A percentile compares a stretch with the other conserved stretches of the same genome.
phyloP scores from a whole-genome alignment of 2,329 filamentous ascomycete genomes.

The Cytospora piceicola region DNA sequence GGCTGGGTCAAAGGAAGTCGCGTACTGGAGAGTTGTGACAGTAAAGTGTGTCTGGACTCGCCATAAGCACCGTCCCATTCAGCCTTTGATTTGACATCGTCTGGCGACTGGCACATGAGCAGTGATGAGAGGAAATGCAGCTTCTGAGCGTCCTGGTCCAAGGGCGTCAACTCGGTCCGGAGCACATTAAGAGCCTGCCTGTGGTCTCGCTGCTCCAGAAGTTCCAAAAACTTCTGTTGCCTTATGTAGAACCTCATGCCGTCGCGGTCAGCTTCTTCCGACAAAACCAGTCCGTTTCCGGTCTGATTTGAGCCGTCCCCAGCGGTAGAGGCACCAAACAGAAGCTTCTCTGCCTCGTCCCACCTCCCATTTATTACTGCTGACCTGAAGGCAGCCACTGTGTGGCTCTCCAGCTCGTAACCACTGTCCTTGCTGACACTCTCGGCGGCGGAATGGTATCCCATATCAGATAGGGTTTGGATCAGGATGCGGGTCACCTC shows the following conservation, averaged over 20 bases:
- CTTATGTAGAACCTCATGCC: constrained; percentile 87
- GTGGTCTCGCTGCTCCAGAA: constrained; percentile 77
- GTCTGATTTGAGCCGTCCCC: constrained; percentile 39
- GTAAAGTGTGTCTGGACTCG: constrained; percentile 71
- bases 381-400: constrained; percentile 82
- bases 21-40: constrained; percentile 82
- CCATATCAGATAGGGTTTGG: constrained; percentile 86
- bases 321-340: constrained; percentile 60
- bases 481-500: constrained; percentile 93
- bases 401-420: constrained; percentile 81
- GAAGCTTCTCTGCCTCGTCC: constrained; percentile 79
- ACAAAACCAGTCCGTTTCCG: constrained; percentile 70
- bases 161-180: constrained; percentile 81
- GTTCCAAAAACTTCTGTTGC: constrained; percentile 93
- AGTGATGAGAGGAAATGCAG: constrained; percentile 85
- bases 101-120: constrained; percentile 82
- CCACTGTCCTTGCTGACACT: constrained; percentile 81
- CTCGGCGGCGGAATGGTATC: constrained; percentile 77
- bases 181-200: constrained; percentile 79
- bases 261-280: constrained; percentile 73
- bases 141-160: constrained; percentile 76
- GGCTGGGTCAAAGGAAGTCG: constrained; percentile 3
- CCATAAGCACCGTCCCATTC: constrained; percentile 84
- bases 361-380: constrained; percentile 82
- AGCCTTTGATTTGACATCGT: constrained; percentile 76